Evolutionary conservation across 345 rosid species (phyloP), one percentile per base, ranked within the genome.

Genomic region (Eucalyptus brandiana): DNA sequence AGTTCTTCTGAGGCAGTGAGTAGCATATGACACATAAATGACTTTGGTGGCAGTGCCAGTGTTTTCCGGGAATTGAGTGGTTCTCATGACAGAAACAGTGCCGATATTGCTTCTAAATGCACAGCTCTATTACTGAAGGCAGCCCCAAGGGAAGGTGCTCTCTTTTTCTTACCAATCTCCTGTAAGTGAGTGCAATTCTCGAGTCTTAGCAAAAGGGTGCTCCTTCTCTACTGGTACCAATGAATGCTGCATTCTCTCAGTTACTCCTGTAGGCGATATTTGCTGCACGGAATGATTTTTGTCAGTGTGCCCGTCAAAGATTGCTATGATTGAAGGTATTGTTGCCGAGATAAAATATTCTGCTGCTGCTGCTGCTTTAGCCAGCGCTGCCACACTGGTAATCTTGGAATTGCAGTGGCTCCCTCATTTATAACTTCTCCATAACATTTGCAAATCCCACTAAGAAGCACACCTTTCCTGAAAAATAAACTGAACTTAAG

Each of bases 71-170:
- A 93, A 89, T 90, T 97, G 89, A 93, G 95, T 65, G 90, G 91
- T 49, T 94, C 91, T 32, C 91, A 58, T 40, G 96, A 95, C 86
- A 86, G 92, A 62, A 94, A 88, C 90, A 81, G 93, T 65, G 92
- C 97, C 8, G 96, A 95, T 69, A 90, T 94, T 37, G 97, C 99
- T 54, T 97, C 99, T 34, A 96, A 97, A 88, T 97, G 97, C 26
- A 93, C 95, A 45, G 92, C 92, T 12, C 88, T 97, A 88, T 87
- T 96, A 86, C 93, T 96, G 88, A 97, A 92, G 95, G 98, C 95
- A 37, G 97, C 98, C 92, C 96, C 96, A 18, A 95, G 99, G 90
- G 99, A 97, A 93, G 98, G 96, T 88, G 94, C 98, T 37, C 95
- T 32, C 96, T 98, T 42, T 94, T 97, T 89, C 92, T 97, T 69